phyloP scores from a whole-genome alignment of 148 eudicot genomes.

The Diospyros kaki region DNA sequence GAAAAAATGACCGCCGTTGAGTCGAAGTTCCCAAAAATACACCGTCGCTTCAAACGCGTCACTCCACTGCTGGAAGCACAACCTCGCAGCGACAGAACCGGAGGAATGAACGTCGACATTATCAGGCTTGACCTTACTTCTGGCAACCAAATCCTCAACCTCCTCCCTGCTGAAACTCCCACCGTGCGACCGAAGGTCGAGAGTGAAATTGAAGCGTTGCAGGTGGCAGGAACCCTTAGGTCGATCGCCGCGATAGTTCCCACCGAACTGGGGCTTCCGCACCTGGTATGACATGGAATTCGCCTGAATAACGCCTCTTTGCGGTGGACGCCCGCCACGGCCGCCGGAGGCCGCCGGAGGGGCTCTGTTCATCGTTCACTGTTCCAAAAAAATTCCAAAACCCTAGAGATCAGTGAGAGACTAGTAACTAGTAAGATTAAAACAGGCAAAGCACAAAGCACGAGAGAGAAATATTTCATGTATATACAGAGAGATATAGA shows the following conservation, averaged over 20 bases:
- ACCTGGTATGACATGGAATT: conserved; percentile 5
- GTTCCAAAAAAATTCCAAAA: neutral
- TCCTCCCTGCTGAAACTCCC: neutral
- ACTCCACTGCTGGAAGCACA: conserved; percentile 46
- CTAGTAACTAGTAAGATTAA: neutral
- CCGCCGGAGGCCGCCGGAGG: neutral
- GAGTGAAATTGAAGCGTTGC: conserved; percentile 22
- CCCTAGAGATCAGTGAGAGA: conserved; percentile 8
- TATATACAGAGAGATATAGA: too few relatives aligned
- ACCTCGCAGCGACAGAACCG: conserved; percentile 13
- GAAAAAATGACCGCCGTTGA: conserved; percentile 22
- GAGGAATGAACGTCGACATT: neutral
- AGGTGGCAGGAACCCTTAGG: conserved; percentile 7
- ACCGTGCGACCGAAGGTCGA: neutral
- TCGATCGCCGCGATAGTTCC: conserved; percentile 22
- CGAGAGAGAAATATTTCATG: neutral
- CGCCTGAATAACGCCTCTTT: neutral
- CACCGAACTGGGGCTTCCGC: conserved; percentile 4
- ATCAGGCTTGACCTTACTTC: conserved; percentile 22
- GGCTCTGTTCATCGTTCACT: neutral
- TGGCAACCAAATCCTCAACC: conserved; percentile 24
- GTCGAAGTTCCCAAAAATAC: conserved; percentile 39
- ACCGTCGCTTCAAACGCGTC: conserved; percentile 40
- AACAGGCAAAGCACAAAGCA: neutral
- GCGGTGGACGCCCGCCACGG: neutral